phyloP scores from a whole-genome alignment of 192 early-diverging fungal genomes.

The Dissophora ornata region DNA sequence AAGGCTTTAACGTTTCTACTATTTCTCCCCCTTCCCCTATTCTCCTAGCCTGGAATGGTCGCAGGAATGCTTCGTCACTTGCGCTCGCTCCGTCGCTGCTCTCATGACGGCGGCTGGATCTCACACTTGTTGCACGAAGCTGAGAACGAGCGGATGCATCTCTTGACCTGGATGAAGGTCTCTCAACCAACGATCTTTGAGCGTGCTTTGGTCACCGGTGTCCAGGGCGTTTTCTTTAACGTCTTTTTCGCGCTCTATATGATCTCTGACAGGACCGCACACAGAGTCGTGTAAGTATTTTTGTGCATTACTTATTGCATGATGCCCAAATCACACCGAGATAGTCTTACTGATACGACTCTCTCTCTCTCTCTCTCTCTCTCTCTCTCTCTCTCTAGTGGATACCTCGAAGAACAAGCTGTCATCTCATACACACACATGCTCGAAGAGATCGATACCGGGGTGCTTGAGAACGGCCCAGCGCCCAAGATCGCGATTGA shows the following conservation, averaged over 20 bases:
- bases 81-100: constrained; percentile 77
- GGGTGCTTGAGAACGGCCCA: constrained; percentile 72
- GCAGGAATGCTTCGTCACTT: constrained; percentile 85
- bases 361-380: no score
- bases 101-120: constrained; percentile 93
- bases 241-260: constrained; percentile 90
- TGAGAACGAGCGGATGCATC: constrained; percentile 88
- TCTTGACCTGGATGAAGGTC: constrained; percentile 83
- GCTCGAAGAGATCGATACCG: constrained; percentile 85
- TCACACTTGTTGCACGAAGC: constrained; percentile 90
- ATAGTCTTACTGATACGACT: no score
- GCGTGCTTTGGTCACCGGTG: constrained; percentile 73
- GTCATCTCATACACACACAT: constrained; percentile 91
- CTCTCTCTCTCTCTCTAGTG: constrained; percentile 37
- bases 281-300: constrained; percentile 74
- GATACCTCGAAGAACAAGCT: constrained; percentile 95
- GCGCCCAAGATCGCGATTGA: constrained; percentile 89
- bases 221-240: constrained; percentile 93
- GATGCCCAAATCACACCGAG: background rate
- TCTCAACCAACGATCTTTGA: constrained; percentile 72
- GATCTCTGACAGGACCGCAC: constrained; percentile 80
- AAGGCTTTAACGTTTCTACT: no score
- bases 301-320: no score
- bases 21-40: no score
- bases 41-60: constrained; percentile 87